Evolutionary conservation across 148 eudicot genomes (phyloP).

Genomic region (Rhododendron ovatum): DNA sequence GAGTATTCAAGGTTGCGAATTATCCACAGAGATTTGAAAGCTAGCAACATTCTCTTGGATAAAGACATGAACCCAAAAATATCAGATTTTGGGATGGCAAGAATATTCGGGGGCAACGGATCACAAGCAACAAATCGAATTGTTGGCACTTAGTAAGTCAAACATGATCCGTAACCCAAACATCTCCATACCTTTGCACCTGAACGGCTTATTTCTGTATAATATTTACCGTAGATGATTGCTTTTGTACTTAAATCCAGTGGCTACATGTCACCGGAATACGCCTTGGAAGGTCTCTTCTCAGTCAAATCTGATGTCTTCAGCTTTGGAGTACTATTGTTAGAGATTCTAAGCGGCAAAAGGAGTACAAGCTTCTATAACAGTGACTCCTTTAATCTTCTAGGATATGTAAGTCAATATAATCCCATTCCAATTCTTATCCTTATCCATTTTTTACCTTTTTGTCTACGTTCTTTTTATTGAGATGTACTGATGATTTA

Average conservation of each 20-base stretch:
- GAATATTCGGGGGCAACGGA: not conserved
- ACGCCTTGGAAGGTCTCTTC: not conserved
- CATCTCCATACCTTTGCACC: not conserved
- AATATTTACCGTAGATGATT: not conserved
- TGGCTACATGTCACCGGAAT: not conserved
- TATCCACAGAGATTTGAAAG: constrained; percentile 34
- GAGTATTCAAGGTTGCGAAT: constrained; percentile 29
- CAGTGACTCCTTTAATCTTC: not conserved
- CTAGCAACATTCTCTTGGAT: constrained; percentile 31
- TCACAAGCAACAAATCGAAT: not conserved
- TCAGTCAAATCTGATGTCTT: not conserved
- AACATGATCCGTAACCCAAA: not conserved
- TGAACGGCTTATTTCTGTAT: not conserved
- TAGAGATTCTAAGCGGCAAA: not conserved
- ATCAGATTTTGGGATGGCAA: constrained; percentile 24
- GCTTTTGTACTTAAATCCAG: not conserved
- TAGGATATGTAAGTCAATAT: not conserved
- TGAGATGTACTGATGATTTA: not conserved
- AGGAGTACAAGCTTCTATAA: not conserved
- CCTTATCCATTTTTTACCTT: not conserved
- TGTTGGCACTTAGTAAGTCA: constrained; percentile 17
- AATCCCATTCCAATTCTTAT: not conserved
- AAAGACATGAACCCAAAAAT: constrained; percentile 19
- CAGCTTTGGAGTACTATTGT: not conserved
- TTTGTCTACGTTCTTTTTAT: not conserved